Conservation (phyloP, 345 rosid genomes). For the Rhodomyrtus tomentosa region DNA sequence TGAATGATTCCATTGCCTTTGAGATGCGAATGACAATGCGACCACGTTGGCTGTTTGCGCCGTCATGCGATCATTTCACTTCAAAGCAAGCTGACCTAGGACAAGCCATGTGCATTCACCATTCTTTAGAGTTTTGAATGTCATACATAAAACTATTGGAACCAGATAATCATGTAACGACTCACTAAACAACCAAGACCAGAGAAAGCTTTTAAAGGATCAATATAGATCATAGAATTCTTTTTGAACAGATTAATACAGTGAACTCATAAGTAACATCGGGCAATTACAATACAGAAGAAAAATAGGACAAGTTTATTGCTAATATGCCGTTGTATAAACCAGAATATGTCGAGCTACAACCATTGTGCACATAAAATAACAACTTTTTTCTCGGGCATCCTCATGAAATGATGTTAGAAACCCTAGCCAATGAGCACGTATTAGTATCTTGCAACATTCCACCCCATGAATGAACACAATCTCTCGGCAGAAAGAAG, state of each 20-base stretch:
- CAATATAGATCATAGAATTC: background rate
- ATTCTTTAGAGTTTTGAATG: background rate
- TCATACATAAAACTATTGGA: background rate
- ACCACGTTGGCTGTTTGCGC: background rate
- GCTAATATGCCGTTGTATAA: background rate
- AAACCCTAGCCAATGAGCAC: background rate
- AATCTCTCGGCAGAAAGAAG: background rate
- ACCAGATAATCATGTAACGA: background rate
- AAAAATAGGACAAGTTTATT: background rate
- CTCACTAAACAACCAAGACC: background rate
- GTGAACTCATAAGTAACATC: background rate
- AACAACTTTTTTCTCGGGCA: background rate
- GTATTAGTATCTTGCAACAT: background rate
- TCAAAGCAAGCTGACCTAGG: background rate
- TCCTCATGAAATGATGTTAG: background rate
- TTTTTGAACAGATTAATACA: background rate
- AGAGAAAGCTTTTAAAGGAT: background rate
- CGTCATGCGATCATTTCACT: background rate
- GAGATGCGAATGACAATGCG: background rate
- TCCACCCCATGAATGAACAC: background rate
- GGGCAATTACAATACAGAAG: background rate
- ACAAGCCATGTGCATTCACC: background rate
- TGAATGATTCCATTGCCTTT: conserved; percentile 1
- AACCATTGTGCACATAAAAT: background rate
- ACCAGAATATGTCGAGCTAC: background rate